Evolutionary conservation across 1,139 yeast species (phyloP), one percentile per base, ranked within the genome.

Genomic region (Debaryomycetaceae sp.): DNA sequence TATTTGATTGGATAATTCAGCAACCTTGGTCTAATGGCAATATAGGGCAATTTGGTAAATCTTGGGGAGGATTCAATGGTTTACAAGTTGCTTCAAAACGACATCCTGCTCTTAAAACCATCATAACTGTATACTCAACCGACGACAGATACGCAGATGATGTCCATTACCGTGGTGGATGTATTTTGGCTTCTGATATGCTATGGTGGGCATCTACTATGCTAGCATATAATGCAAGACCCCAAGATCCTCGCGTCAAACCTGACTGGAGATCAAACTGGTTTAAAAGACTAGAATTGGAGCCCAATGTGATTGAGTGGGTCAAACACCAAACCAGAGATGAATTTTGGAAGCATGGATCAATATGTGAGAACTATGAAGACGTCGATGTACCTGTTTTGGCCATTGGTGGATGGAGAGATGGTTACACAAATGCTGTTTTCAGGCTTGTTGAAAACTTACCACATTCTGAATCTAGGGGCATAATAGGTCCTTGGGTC

Each of bases 61-160:
- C 73, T 2, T 69, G 75, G 75, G 74, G 70, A 38, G 74, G 74
- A 1, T 69, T 68, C 51, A 69, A 69, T 45, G 66, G 69, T 5
- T 52, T 69, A 29, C 75, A 69, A 46, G 52, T 69, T 15, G 73
- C 74, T 5, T 68, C 69, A 4, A 56, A 69, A 49, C 68, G 65
- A 41, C 75, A 69, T 46, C 73, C 73, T 3, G 69, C 68, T 15
- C 50, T 69, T 47, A 67, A 67, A 46, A 52, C 68, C 1, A 60
- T 66, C 36, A 67, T 68, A 41, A 63, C 73, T 1, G 49, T 68
- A 22, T 63, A 64, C 63, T 67, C 73, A 6, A 68, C 74, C 1
- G 74, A 68, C 48, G 73, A 68, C 42, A 51, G 73, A 48, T 68
- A 68, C 47, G 49, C 69, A 3, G 74, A 68, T 48, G 74, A 68